Conservation (phyloP, 495 filamentous ascomycete species). For the Annulohypoxylon moriforme region DNA sequence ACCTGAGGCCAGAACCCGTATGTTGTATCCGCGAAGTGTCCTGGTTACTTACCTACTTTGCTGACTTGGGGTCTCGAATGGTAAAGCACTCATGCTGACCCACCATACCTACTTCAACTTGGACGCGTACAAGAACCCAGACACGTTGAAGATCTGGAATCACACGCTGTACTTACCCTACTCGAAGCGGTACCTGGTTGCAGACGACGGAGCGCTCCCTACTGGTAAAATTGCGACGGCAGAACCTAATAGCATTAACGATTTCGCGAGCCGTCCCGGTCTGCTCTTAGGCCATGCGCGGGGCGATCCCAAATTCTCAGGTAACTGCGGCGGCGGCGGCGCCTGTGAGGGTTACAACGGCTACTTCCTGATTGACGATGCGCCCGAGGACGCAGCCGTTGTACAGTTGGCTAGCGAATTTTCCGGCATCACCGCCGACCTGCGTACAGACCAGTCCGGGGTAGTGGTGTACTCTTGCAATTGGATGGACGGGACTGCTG, state of each 20-base stretch:
- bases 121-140: conserved; percentile 74
- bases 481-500: conserved; percentile 71
- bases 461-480: conserved; percentile 79
- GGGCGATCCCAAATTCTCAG: conserved; percentile 63
- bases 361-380: conserved; percentile 76
- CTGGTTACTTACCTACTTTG: conserved; percentile 33
- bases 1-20: conserved; percentile 62
- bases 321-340: conserved; percentile 71
- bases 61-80: conserved; percentile 45
- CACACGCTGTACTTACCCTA: conserved; percentile 78
- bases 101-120: conserved; percentile 92
- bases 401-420: conserved; percentile 67
- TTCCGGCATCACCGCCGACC: conserved; percentile 75
- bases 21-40: conserved; percentile 37
- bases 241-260: conserved; percentile 68
- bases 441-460: conserved; percentile 75
- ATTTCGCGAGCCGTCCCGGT: conserved; percentile 70
- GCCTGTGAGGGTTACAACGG: conserved; percentile 84
- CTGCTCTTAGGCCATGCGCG: conserved; percentile 76
- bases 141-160: conserved; percentile 72
- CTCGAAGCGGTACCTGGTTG: conserved; percentile 73
- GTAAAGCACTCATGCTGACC: conserved; percentile 69
- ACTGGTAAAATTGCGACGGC: conserved; percentile 75
- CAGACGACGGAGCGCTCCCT: conserved; percentile 76
- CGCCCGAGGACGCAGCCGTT: conserved; percentile 67